phyloP scores from a whole-genome alignment of 2,329 filamentous ascomycete species.

The Zalaria obscura region DNA sequence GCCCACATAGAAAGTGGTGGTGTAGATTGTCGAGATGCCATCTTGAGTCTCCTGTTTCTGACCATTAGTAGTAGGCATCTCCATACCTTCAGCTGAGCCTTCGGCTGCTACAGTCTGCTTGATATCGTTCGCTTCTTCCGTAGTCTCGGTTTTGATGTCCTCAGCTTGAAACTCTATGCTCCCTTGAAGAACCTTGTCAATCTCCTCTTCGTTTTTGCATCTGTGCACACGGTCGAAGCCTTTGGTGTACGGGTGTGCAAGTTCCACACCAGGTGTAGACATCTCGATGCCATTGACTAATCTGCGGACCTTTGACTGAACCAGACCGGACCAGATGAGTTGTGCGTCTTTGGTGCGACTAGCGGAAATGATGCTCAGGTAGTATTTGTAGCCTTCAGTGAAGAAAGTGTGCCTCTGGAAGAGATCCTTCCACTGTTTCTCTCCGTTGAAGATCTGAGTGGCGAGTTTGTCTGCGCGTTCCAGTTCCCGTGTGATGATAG shows the following conservation, averaged over 20 bases:
- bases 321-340: constrained; percentile 76
- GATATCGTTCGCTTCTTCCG: constrained; percentile 36
- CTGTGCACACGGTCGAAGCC: constrained; percentile 73
- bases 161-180: constrained; percentile 46
- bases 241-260: constrained; percentile 87
- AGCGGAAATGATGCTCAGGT: constrained; percentile 73
- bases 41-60: constrained; percentile 22
- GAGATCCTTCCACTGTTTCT: constrained; percentile 70
- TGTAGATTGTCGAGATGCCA: constrained; percentile 50
- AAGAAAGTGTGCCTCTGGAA: constrained; percentile 91
- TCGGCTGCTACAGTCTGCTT: constrained; percentile 34
- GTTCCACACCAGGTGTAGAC: constrained; percentile 56
- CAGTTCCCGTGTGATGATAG: constrained; percentile 72
- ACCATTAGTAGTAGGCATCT: constrained; percentile 18
- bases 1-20: constrained; percentile 89
- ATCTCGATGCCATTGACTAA: constrained; percentile 73
- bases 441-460: constrained; percentile 63
- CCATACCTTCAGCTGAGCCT: constrained; percentile 24
- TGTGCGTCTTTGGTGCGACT: constrained; percentile 75
- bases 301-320: constrained; percentile 84
- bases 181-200: constrained; percentile 48
- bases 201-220: constrained; percentile 47
- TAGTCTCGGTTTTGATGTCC: constrained; percentile 39
- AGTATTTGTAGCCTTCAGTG: constrained; percentile 86
- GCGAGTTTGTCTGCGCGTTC: constrained; percentile 63